These are phyloP conservation scores for Cyclotella cryptica DNA, from an alignment of 108 stramenopile genomes.

Conservation along the genomic window DNA sequence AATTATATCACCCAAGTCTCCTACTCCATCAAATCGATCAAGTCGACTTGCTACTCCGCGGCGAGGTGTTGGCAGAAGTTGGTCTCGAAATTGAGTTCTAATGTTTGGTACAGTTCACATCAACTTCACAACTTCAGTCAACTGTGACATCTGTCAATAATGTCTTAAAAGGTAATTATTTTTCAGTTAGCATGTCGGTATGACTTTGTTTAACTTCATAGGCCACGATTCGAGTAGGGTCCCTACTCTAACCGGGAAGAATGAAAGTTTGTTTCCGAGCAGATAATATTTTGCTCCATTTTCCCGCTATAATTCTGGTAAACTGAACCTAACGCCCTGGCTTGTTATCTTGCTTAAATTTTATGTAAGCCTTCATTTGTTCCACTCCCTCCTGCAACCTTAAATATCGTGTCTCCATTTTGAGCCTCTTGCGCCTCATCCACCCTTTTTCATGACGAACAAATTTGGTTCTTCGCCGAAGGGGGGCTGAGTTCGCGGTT, in stretches of 20 bases:
- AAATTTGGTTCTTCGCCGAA: conserved; percentile 40
- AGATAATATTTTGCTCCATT: too few species aligned
- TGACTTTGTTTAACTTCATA: too few species aligned
- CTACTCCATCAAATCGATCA: conserved; percentile 8
- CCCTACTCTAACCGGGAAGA: too few species aligned
- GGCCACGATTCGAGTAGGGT: too few species aligned
- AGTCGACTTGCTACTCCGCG: conserved; percentile 6
- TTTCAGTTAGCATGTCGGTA: too few species aligned
- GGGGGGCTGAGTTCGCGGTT: conserved; percentile 27
- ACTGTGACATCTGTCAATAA: too few species aligned
- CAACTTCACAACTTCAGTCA: too few species aligned
- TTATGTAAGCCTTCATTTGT: conserved; percentile 49
- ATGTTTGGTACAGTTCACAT: background rate
- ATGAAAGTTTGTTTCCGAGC: too few species aligned
- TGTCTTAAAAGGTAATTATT: too few species aligned
- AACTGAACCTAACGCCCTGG: background rate
- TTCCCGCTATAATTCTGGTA: background rate
- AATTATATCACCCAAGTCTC: conserved; percentile 6
- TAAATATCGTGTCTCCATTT: conserved; percentile 40
- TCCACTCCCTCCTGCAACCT: conserved; percentile 48
- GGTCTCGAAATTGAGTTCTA: conserved; percentile 7
- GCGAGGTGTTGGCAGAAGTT: conserved; percentile 21
- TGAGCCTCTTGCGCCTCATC: conserved; percentile 53
- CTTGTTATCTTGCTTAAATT: conserved; percentile 44
- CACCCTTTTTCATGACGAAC: conserved; percentile 49